Evolutionary conservation across 2,329 filamentous ascomycete genomes (phyloP).

Genomic region (Hypoxylon rubiginosum): DNA sequence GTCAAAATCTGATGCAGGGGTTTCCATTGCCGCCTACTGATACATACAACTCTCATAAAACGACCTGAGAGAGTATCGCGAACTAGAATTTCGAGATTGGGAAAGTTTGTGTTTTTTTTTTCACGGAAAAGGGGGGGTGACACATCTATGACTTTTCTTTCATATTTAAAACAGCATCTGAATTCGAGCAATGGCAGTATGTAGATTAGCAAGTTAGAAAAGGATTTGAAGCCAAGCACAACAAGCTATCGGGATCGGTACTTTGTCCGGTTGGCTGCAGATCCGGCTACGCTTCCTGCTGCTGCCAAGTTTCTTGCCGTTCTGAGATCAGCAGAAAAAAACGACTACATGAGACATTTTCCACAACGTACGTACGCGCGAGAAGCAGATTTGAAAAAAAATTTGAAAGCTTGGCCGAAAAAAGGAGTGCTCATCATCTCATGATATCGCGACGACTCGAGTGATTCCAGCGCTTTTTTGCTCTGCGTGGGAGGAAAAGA

Average conservation of each 20-base stretch:
- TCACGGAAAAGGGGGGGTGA: not conserved
- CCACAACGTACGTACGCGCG: not conserved
- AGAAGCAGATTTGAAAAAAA: not conserved
- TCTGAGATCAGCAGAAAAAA: not conserved
- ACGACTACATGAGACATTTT: not conserved
- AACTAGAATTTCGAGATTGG: constrained; percentile 8
- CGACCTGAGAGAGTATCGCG: constrained; percentile 16
- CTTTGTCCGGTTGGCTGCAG: constrained; percentile 2
- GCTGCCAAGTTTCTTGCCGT: not conserved
- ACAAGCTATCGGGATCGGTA: not conserved
- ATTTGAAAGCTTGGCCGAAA: not conserved
- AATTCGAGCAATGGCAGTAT: not conserved
- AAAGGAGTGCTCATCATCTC: not conserved
- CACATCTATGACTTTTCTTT: not conserved
- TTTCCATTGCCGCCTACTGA: constrained; percentile 1
- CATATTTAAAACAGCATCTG: not conserved
- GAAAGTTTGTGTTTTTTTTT: not conserved
- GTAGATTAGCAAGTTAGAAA: not conserved
- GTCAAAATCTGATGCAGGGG: constrained; percentile 16
- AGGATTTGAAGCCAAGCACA: not conserved
- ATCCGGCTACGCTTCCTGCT: constrained; percentile 1
- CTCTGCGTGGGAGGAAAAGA: not conserved
- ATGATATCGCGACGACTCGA: constrained; percentile 4
- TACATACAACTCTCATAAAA: constrained; percentile 12
- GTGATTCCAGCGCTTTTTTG: not conserved